Percentiles rank a stretch among this genome's conserved stretches.
phyloP scores from a whole-genome alignment of 495 filamentous ascomycete genomes.

The Chaetomium fimeti region DNA sequence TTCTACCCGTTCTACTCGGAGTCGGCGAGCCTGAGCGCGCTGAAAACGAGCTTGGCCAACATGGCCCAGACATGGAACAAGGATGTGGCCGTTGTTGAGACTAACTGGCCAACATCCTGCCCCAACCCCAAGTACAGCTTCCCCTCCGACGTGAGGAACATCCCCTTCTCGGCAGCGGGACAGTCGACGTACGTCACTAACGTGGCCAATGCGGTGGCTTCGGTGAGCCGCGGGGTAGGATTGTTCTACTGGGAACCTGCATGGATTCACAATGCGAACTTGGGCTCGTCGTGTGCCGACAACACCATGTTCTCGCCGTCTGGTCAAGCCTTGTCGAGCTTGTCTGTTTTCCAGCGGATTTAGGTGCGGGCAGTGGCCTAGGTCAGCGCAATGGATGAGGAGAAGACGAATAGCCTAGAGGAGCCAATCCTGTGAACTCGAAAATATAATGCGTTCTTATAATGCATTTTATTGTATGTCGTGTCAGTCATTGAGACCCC shows the following conservation, averaged over 20 bases:
- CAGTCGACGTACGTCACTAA: conserved; percentile 58
- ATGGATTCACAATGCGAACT: conserved; percentile 61
- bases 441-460: too few relatives aligned
- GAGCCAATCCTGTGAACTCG: not conserved
- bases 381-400: not conserved
- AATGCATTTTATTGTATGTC: too few relatives aligned
- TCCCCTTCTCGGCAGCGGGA: conserved; percentile 60
- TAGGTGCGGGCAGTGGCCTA: conserved; percentile 5
- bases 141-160: conserved; percentile 54
- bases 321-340: conserved; percentile 36
- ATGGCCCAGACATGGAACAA: conserved; percentile 60
- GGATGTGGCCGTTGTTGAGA: conserved; percentile 62
- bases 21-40: conserved; percentile 53
- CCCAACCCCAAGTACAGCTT: conserved; percentile 55
- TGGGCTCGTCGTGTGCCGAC: conserved; percentile 53
- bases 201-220: conserved; percentile 54
- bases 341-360: conserved; percentile 35
- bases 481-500: too few relatives aligned
- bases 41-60: conserved; percentile 57
- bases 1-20: conserved; percentile 68
- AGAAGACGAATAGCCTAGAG: not conserved
- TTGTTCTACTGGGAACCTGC: conserved; percentile 73
- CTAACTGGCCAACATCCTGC: conserved; percentile 64
- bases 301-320: conserved; percentile 47
- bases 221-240: conserved; percentile 51